Conservation (phyloP, 768 basidiomycete species). For the Albatrellus ellisii region DNA sequence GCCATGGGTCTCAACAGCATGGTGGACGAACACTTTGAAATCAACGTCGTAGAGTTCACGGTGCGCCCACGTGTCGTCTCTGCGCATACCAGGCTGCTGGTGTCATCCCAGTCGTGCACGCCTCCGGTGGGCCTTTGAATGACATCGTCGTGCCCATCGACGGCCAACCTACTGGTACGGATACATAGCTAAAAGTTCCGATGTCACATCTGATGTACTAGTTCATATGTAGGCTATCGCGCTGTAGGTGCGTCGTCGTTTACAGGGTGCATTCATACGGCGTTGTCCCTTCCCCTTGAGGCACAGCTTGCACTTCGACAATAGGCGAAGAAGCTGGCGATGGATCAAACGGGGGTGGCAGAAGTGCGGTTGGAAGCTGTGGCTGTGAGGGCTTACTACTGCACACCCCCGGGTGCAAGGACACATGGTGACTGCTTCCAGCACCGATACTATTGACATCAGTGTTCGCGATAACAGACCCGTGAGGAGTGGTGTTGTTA, state of each 20-base stretch:
- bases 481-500: no score
- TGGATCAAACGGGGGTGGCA: slow-evolving; percentile 68
- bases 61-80: slow-evolving; percentile 27
- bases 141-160: slow-evolving; percentile 83
- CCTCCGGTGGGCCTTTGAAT: slow-evolving; percentile 81
- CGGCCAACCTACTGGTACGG: slow-evolving; percentile 51
- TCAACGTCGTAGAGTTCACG: slow-evolving; percentile 97
- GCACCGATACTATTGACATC: no score
- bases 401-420: no score
- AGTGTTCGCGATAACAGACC: no score
- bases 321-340: slow-evolving; percentile 59
- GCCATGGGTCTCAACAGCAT: slow-evolving; percentile 90
- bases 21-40: slow-evolving; percentile 98
- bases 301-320: slow-evolving; percentile 48
- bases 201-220: background rate
- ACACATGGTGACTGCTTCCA: no score
- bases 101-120: slow-evolving; percentile 82
- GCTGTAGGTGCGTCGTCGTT: slow-evolving; percentile 54
- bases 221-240: slow-evolving; percentile 57
- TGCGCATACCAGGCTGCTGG: slow-evolving; percentile 63
- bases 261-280: slow-evolving; percentile 50
- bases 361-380: slow-evolving; percentile 40
- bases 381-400: slow-evolving; percentile 9
- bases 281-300: slow-evolving; percentile 38
- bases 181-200: background rate